These are phyloP conservation scores for Termitomyces sp. DNA, from an alignment of 768 basidiomycete species.

Conservation along the genomic window DNA sequence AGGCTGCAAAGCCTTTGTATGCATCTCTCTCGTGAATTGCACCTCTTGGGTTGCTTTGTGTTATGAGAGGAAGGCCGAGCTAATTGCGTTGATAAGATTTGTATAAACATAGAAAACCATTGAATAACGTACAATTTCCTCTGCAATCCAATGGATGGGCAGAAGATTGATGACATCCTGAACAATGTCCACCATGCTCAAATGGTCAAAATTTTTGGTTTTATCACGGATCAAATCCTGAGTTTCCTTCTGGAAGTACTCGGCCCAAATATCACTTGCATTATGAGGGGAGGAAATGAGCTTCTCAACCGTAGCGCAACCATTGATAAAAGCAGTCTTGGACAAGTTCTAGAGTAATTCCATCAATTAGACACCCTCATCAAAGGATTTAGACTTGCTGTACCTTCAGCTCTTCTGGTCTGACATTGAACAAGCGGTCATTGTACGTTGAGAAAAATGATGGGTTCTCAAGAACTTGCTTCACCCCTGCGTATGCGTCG, in stretches of 20 bases:
- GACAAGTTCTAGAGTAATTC: background rate
- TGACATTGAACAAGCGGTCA: slow-evolving; percentile 30
- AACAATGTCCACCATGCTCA: slow-evolving; percentile 55
- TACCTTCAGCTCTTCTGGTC: slow-evolving; percentile 24
- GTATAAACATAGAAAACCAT: background rate
- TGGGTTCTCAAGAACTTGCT: slow-evolving; percentile 30
- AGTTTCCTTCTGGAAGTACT: slow-evolving; percentile 34
- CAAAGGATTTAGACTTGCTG: background rate
- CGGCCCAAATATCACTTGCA: slow-evolving; percentile 13
- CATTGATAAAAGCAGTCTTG: slow-evolving; percentile 1
- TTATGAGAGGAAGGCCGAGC: slow-evolving; percentile 47
- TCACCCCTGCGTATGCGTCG: slow-evolving; percentile 32
- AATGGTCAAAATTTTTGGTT: slow-evolving; percentile 24
- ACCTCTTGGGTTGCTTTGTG: slow-evolving; percentile 27
- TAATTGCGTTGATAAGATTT: slow-evolving; percentile 16
- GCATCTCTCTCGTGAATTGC: slow-evolving; percentile 38
- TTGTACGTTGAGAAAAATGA: slow-evolving; percentile 34
- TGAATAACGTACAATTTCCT: slow-evolving; percentile 47
- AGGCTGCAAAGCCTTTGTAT: slow-evolving; percentile 42
- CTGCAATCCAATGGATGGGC: slow-evolving; percentile 60
- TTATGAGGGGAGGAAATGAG: slow-evolving; percentile 7
- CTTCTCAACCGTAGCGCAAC: slow-evolving; percentile 14
- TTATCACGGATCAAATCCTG: slow-evolving; percentile 33
- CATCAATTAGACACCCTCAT: slow-evolving; percentile 4
- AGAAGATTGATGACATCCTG: slow-evolving; percentile 64